These are phyloP conservation scores for Starmerella asiatica DNA, from an alignment of 805 yeast genomes.

Conservation along the genomic window DNA sequence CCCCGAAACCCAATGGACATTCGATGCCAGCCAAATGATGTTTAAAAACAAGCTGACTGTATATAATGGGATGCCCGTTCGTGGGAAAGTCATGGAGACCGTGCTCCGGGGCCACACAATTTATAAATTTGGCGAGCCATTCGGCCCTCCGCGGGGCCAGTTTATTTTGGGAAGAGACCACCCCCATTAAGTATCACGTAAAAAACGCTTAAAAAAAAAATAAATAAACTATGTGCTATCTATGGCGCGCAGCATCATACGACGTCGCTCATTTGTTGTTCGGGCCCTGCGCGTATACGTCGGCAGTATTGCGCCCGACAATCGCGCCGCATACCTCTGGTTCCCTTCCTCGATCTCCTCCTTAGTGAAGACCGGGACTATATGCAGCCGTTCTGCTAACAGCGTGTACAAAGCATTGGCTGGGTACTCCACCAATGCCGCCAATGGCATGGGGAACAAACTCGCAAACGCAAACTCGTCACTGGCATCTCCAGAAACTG, in stretches of 20 bases:
- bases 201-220: background rate
- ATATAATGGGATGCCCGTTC: slow-evolving; percentile 54
- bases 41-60: slow-evolving; percentile 87
- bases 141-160: slow-evolving; percentile 14
- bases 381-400: slow-evolving; percentile 14
- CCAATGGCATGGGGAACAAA: slow-evolving; percentile 61
- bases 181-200: background rate
- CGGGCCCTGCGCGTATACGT: slow-evolving; percentile 11
- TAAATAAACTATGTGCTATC: slow-evolving; percentile 1
- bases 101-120: slow-evolving; percentile 62
- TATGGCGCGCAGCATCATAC: slow-evolving; percentile 18
- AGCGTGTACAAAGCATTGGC: slow-evolving; percentile 34
- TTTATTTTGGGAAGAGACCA: slow-evolving; percentile 15
- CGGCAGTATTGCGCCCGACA: slow-evolving; percentile 19
- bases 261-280: slow-evolving; percentile 19
- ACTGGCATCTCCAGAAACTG: slow-evolving; percentile 68
- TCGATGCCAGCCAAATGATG: slow-evolving; percentile 28
- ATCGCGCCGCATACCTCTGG: slow-evolving; percentile 19
- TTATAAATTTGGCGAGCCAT: slow-evolving; percentile 30
- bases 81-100: slow-evolving; percentile 69
- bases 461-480: slow-evolving; percentile 74
- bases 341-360: slow-evolving; percentile 20
- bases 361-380: slow-evolving; percentile 12
- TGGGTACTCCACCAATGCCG: slow-evolving; percentile 39
- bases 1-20: slow-evolving; percentile 38